A percentile compares a stretch with the other conserved stretches of the same genome.
phyloP scores from a whole-genome alignment of 2,329 filamentous ascomycete genomes.

The Colletotrichum euphorbiae region DNA sequence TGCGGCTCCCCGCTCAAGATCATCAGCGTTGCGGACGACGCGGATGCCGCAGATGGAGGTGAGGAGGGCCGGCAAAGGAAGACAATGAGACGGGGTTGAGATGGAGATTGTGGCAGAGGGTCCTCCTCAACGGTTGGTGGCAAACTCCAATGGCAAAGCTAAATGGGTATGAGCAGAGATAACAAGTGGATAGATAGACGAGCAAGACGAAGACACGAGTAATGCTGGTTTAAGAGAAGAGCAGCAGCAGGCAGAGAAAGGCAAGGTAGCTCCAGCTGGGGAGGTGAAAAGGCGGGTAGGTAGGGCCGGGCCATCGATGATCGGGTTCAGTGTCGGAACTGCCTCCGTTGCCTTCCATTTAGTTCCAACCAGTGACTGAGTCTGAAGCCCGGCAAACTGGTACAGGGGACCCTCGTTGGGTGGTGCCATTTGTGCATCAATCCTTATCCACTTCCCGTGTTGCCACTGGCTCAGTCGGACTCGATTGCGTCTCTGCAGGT shows the following conservation, averaged over 20 bases:
- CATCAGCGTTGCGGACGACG: conserved; percentile 6
- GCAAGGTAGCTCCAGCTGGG: neutral
- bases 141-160: too few species aligned
- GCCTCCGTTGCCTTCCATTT: conserved; percentile 27
- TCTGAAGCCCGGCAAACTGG: neutral
- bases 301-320: neutral
- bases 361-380: conserved; percentile 23
- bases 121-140: conserved; percentile 1
- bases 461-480: neutral
- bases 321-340: conserved; percentile 22
- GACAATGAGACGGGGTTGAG: conserved; percentile 1
- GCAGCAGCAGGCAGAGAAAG: too few species aligned
- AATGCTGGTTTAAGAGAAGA: neutral
- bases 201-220: neutral
- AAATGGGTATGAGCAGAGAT: neutral
- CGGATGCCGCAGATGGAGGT: neutral
- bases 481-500: neutral
- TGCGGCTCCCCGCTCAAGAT: conserved; percentile 11
- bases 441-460: neutral
- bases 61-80: neutral
- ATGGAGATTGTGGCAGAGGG: neutral
- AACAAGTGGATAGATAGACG: neutral
- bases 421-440: neutral
- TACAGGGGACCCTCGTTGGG: too few species aligned
- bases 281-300: neutral